These are phyloP conservation scores for Sophora flavescens DNA, from an alignment of 306 rosid species.

Conservation along the genomic window DNA sequence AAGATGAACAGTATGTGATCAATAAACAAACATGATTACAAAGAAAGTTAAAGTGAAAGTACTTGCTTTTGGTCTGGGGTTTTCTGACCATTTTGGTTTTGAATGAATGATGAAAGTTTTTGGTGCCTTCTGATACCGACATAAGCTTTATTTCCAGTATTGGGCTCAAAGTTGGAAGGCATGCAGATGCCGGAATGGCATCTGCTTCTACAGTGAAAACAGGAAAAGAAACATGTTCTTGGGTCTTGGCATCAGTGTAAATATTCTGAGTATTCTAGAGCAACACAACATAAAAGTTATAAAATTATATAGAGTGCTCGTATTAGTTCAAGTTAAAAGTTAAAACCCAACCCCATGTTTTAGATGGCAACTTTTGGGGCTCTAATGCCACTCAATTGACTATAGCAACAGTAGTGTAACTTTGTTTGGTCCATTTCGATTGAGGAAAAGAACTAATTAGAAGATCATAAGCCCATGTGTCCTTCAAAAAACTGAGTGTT, in stretches of 20 bases:
- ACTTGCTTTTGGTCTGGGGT: slow-evolving; percentile 38
- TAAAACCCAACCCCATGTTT: neutral
- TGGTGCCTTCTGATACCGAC: slow-evolving; percentile 61
- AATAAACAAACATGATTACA: slow-evolving; percentile 36
- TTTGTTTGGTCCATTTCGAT: neutral
- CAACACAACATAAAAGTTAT: neutral
- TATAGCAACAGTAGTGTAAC: neutral
- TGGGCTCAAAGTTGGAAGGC: slow-evolving; percentile 48
- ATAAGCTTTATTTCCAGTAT: slow-evolving; percentile 14
- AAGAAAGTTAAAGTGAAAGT: slow-evolving; percentile 47
- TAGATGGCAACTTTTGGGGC: neutral
- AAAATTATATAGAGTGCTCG: slow-evolving; percentile 3
- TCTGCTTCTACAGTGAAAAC: slow-evolving; percentile 31
- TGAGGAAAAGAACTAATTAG: neutral
- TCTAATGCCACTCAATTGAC: neutral
- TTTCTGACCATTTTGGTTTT: slow-evolving; percentile 59
- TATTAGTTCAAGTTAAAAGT: neutral
- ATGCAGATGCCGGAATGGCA: slow-evolving; percentile 44
- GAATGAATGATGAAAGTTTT: slow-evolving; percentile 56
- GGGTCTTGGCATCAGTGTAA: slow-evolving; percentile 43
- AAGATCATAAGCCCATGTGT: slow-evolving; percentile 6
- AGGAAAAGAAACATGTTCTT: slow-evolving; percentile 44
- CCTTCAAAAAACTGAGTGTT: slow-evolving; percentile 8
- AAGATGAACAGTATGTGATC: neutral
- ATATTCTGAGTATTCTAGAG: slow-evolving; percentile 26